Conservation (phyloP, 345 rosid species). For the Eucalyptus microcorys region DNA sequence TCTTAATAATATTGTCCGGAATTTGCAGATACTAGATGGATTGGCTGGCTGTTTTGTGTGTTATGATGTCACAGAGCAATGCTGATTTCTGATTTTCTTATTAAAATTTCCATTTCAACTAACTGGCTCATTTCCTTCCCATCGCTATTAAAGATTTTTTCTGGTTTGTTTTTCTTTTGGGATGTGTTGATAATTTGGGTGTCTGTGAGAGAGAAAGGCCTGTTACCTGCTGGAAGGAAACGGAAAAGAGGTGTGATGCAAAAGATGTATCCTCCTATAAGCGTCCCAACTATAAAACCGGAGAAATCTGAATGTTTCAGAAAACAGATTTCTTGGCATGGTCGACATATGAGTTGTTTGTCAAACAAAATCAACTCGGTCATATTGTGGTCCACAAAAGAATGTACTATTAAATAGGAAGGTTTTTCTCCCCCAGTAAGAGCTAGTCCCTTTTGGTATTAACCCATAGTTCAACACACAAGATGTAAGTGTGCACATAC, state of each 20-base stretch:
- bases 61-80: background rate
- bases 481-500: background rate
- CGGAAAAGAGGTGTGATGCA: background rate
- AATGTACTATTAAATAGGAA: background rate
- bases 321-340: background rate
- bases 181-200: background rate
- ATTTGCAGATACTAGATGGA: background rate
- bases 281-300: fast-evolving
- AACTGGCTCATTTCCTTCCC: background rate
- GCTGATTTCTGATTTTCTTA: background rate
- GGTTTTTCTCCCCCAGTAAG: background rate
- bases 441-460: background rate
- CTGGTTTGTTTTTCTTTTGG: background rate
- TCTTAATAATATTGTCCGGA: background rate
- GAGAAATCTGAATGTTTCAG: background rate
- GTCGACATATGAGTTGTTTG: background rate
- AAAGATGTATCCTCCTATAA: background rate
- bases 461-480: background rate
- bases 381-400: background rate
- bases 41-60: background rate
- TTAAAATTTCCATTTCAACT: background rate
- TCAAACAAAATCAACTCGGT: background rate
- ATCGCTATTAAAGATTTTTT: background rate
- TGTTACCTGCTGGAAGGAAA: background rate
- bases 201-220: background rate